Percentiles rank a stretch among this genome's conserved stretches.
Conservation (phyloP, 148 eudicot genomes). For the Camellia lanceoleosa region DNA sequence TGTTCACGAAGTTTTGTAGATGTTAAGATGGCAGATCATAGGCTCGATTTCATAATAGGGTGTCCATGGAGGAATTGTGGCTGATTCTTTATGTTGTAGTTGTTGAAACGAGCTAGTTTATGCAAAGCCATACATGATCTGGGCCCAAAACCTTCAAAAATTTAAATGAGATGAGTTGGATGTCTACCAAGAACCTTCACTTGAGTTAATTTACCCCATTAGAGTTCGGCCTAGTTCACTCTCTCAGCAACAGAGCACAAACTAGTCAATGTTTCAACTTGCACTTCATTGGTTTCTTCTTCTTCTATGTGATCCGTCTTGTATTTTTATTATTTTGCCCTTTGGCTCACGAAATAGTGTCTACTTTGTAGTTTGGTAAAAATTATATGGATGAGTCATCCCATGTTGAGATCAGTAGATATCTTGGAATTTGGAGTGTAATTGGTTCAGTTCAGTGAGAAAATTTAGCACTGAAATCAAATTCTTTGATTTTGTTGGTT, state of each 20-base stretch:
- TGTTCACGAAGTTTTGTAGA: neutral
- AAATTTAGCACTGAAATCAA: too few species aligned
- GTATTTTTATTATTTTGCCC: neutral
- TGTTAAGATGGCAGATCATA: neutral
- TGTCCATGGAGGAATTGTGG: neutral
- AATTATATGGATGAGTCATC: too few species aligned
- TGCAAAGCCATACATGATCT: neutral
- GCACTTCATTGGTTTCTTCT: neutral
- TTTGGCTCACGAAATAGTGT: neutral
- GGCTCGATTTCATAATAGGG: neutral
- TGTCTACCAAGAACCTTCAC: neutral
- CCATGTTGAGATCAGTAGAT: too few species aligned
- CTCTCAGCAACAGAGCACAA: neutral
- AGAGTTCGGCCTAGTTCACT: neutral
- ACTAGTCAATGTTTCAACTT: neutral
- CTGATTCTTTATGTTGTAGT: neutral
- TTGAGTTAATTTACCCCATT: neutral
- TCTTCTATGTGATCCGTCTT: neutral
- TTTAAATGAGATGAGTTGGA: neutral
- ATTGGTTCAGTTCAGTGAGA: too few species aligned
- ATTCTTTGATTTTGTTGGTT: too few species aligned
- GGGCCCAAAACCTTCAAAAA: neutral
- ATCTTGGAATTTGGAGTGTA: too few species aligned
- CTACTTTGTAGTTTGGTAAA: neutral
- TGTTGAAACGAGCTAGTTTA: constrained; percentile 1